These are phyloP conservation scores for Candida ovalis DNA, from an alignment of 805 yeast genomes.

Conservation along the genomic window DNA sequence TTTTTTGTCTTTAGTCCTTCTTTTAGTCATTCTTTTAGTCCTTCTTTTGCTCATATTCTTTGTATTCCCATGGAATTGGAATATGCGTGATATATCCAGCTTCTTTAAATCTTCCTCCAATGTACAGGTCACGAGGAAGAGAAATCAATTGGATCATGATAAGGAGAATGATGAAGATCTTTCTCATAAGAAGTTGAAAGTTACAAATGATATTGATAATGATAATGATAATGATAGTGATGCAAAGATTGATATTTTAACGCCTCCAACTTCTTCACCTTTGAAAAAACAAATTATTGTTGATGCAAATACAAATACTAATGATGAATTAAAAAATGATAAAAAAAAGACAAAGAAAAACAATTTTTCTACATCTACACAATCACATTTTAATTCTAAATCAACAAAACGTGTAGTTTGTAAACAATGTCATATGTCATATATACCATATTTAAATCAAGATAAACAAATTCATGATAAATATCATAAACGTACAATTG, in stretches of 20 bases:
- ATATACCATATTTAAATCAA: slow-evolving; percentile 34
- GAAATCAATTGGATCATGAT: background rate
- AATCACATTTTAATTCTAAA: slow-evolving; percentile 17
- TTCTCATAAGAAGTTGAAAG: no score
- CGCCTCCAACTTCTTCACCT: slow-evolving; percentile 14
- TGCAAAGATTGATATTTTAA: background rate
- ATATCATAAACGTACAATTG: slow-evolving; percentile 45
- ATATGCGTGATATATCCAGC: background rate
- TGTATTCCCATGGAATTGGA: no score
- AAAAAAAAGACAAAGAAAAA: background rate
- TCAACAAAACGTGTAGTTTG: slow-evolving; percentile 33
- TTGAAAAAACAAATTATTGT: background rate
- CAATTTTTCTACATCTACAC: slow-evolving; percentile 4
- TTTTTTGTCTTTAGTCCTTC: no score
- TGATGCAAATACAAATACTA: no score
- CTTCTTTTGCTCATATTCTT: no score
- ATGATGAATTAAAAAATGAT: no score
- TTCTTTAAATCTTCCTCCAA: background rate
- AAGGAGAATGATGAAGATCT: background rate
- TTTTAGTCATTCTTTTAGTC: no score
- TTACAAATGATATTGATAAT: no score
- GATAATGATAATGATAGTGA: no score
- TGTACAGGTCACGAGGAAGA: background rate
- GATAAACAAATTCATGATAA: slow-evolving; percentile 47
- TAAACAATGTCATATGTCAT: slow-evolving; percentile 52